Conservation (phyloP, 208 protist species). For the Leishmania tarentolae region DNA sequence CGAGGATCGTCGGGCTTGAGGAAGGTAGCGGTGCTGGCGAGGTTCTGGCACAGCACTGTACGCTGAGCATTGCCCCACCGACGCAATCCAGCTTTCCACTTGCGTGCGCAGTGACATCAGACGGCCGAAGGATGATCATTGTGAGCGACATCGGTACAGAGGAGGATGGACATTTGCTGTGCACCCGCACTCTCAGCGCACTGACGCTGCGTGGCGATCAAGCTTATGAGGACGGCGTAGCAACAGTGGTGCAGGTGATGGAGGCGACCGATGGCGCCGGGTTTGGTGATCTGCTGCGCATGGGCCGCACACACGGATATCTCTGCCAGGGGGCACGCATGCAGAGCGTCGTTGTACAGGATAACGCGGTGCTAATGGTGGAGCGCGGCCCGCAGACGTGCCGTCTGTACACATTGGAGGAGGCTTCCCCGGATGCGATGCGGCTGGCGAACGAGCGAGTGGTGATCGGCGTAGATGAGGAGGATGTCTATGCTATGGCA, state of each 20-base stretch:
- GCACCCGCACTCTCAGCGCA: conserved; percentile 56
- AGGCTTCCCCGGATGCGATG: conserved; percentile 17
- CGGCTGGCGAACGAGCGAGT: conserved; percentile 29
- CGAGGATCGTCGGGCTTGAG: conserved; percentile 6
- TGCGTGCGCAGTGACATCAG: conserved; percentile 49
- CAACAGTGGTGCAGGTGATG: conserved; percentile 39
- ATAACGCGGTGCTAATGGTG: conserved; percentile 24
- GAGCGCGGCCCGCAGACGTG: conserved; percentile 32
- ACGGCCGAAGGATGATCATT: conserved; percentile 34
- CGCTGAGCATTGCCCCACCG: conserved; percentile 48
- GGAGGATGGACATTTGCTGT: conserved; percentile 61
- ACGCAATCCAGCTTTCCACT: conserved; percentile 48
- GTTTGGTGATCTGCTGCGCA: conserved; percentile 19
- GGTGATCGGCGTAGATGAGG: conserved; percentile 33
- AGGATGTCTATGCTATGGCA: conserved; percentile 11
- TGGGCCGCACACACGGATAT: conserved; percentile 13
- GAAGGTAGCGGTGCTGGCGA: conserved; percentile 18
- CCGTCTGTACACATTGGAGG: conserved; percentile 35
- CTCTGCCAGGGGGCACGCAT: conserved; percentile 37
- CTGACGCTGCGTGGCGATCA: conserved; percentile 35
- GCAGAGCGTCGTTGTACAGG: conserved; percentile 28
- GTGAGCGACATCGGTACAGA: conserved; percentile 61
- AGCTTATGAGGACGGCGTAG: conserved; percentile 6
- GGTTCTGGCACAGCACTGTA: conserved; percentile 50
- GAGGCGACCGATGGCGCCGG: conserved; percentile 18